Evolutionary conservation across 305 asterid genomes (phyloP).

Genomic region (Andrographis paniculata): DNA sequence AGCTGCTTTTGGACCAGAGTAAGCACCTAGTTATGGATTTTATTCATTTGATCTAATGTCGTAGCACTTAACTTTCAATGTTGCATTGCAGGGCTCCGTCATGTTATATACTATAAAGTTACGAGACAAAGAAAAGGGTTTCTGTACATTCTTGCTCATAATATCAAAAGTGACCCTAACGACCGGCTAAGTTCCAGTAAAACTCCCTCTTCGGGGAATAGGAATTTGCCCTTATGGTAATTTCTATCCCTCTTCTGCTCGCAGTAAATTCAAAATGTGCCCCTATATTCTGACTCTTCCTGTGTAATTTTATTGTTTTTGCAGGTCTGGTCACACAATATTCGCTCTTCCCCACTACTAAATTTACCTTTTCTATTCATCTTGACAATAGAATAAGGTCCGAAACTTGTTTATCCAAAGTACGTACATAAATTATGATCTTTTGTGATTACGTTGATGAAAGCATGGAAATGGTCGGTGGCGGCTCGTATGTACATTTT

Average conservation of each 20-base stretch:
- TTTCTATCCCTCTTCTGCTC: slow-evolving; percentile 11
- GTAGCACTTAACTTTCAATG: slow-evolving; percentile 4
- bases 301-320: slow-evolving; percentile 15
- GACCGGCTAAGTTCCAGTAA: slow-evolving; percentile 15
- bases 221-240: slow-evolving; percentile 19
- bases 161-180: no score
- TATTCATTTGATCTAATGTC: no score
- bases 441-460: slow-evolving; percentile 10
- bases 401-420: slow-evolving; percentile 18
- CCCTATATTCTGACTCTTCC: slow-evolving; percentile 3
- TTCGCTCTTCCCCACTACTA: slow-evolving; percentile 15
- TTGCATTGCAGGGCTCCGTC: slow-evolving; percentile 10
- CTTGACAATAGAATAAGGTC: slow-evolving; percentile 24
- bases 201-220: no score
- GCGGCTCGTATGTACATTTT: slow-evolving; percentile 18
- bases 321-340: slow-evolving; percentile 25
- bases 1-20: slow-evolving; percentile 25
- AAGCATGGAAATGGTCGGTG: slow-evolving; percentile 18
- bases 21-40: no score
- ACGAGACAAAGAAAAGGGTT: slow-evolving; percentile 10
- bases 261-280: neutral
- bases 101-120: slow-evolving; percentile 1
- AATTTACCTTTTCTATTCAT: slow-evolving; percentile 22
- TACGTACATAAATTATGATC: slow-evolving; percentile 15
- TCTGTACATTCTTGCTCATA: slow-evolving; percentile 5